Evolutionary conservation across 2,329 filamentous ascomycete species (phyloP), one percentile per base, ranked within the genome.

Genomic region (Neopestalotiopsis sp.): DNA sequence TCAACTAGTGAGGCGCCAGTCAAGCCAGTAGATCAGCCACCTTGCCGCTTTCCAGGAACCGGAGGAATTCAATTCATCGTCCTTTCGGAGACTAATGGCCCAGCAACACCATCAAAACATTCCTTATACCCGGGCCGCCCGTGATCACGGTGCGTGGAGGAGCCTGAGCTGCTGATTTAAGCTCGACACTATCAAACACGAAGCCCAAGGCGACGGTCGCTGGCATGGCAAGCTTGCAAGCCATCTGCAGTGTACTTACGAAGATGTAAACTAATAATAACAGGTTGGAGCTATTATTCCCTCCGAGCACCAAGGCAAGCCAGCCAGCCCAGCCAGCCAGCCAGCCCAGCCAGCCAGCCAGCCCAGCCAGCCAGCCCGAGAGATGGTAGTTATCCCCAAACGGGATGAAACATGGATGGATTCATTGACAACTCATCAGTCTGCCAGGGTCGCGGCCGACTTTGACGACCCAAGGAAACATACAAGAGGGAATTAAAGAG

Each of bases 381-480:
- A 38, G 6, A 38, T 38, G 34, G 30, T n/a, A 30, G 24, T 30
- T 28, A 14, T 59, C 57, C 30, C 24, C 30, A 40, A 62, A 24
- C 2, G 28, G 59, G 59, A n/a, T 62, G 59, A 62, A 62, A 62
- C 59, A 40, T 34, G 34, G 45, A 53, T 53, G 45, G 32, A 40
- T 62, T 62, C 30, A 20, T 62, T 40, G 59, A 62, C 59, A 62
- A 38, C 59, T 62, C 32, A 40, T 62, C 59, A 62, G 32, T 17
- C 40, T 38, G n/a, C 32, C 32, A 17, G 59, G 59, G 59, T 62
- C 30, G 59, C 59, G 32, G 32, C 30, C 59, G n/a, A 40, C 32
- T 13, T 6, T 12, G n/a, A 10, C 14, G n/a, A 2, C 34, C 59
- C 28, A 40, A 40, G 57, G 6, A 34, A 40, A n/a, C 30, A 30